Evolutionary conservation across 202 grass and related monocot genomes (phyloP).

Genomic region (Hordeum pubiflorum): DNA sequence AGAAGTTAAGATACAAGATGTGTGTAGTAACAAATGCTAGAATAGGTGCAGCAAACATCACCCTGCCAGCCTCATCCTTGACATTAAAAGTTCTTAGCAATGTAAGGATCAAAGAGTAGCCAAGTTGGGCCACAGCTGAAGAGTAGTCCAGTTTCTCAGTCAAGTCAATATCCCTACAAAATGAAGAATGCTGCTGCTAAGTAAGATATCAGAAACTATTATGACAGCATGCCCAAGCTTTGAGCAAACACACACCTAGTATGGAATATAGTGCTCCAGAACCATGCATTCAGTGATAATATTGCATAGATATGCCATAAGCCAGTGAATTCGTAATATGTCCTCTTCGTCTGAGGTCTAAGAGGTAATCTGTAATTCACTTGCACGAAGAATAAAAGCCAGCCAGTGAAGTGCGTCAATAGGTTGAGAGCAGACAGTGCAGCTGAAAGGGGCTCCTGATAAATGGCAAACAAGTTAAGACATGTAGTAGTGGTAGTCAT

Average conservation of each 20-base stretch:
- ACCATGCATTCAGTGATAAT: slow-evolving; percentile 86
- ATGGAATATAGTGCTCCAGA: slow-evolving; percentile 90
- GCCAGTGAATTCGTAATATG: slow-evolving; percentile 77
- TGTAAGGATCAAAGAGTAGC: slow-evolving; percentile 75
- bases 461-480: slow-evolving; percentile 10
- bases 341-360: slow-evolving; percentile 60
- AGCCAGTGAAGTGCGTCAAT: slow-evolving; percentile 68
- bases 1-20: slow-evolving; percentile 97
- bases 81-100: slow-evolving; percentile 82
- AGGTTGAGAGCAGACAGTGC: slow-evolving; percentile 65
- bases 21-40: slow-evolving; percentile 96
- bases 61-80: slow-evolving; percentile 86
- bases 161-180: slow-evolving; percentile 79
- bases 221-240: background rate
- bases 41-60: slow-evolving; percentile 90
- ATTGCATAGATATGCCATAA: slow-evolving; percentile 92
- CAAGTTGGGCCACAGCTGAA: slow-evolving; percentile 78
- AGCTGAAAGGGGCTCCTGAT: slow-evolving; percentile 76
- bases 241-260: slow-evolving; percentile 52
- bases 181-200: background rate
- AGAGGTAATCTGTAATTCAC: slow-evolving; percentile 72
- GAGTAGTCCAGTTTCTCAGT: slow-evolving; percentile 95
- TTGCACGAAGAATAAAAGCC: slow-evolving; percentile 63
- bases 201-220: background rate
- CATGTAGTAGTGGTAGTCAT: background rate